Evolutionary conservation across 495 filamentous ascomycete species (phyloP), one percentile per base, ranked within the genome.

Genomic region (Penicillium manginii): DNA sequence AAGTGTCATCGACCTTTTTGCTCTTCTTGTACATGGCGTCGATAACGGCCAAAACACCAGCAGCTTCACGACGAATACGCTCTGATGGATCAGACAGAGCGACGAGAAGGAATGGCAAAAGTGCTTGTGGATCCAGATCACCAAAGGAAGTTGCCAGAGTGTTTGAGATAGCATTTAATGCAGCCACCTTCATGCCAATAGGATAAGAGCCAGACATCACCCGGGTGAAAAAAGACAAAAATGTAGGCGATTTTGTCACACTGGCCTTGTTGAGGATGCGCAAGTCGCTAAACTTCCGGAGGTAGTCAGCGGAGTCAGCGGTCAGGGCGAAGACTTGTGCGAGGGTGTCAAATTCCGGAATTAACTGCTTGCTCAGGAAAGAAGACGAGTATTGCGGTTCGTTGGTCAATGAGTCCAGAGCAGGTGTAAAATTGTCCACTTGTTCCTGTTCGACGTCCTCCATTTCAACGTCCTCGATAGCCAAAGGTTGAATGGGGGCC

Each of bases 121-220:
- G 64, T 3, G 86, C 84, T 65, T 96, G 93, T 39, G 87, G 78
- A 67, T 96, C 92, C 48, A 86, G 57, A n/a, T 72, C 72, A 35
- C 72, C 79, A 26, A 80, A 71, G 7, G 64, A 63, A 11, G 78
- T 78, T 48, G 77, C 78, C 19, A 96, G 62, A 19, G 81, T 72
- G 6, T 73, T 68, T 18, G 81, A 83, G 22, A 86, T 78, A 49
- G 80, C 75, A 35, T 83, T 83, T 50, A 96, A 70, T 4, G 92
- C 92, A 18, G 86, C 81, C 23, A 80, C 78, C 59, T 88, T 84
- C 14, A 85, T 87, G 40, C 87, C 72, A 17, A 81, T 83, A 26
- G 91, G 88, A 59, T 86, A 86, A 14, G 81, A 78, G 0, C 88
- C 84, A 55, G 88, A 90, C 84, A 91, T 90, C 18, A 91, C 80